Evolutionary conservation across 805 yeast genomes (phyloP), one percentile per base, ranked within the genome.

Genomic region (Metschnikowia baotianmanensis): DNA sequence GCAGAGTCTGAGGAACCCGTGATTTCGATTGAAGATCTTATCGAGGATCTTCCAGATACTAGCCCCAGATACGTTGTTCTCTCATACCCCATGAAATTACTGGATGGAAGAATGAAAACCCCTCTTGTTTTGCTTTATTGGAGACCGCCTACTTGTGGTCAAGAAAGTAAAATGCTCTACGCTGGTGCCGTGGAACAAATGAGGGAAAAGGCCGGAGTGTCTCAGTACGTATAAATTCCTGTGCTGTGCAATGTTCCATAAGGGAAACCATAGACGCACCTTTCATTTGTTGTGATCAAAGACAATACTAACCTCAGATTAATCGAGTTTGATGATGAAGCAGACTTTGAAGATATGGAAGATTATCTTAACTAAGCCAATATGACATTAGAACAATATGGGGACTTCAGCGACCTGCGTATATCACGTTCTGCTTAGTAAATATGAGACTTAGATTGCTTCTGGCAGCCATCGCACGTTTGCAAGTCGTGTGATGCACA

Each of bases 131-230:
- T 90, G 58, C 52, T 90, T n/a, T 90, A 88, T 61, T 90, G 90
- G 82, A 76, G 86, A 45, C 97, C 97, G 3, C 83, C 82, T 19
- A 87, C 95, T 0, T 73, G 87, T n/a, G 83, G 86, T 13, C 91
- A 83, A 57, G 86, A 84, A 40, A 71, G 76, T 55, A 81, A 83
- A 60, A 90, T 89, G 97, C 64, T 86, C 35, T 89, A 88, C 53
- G 97, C 96, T 1, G 95, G 93, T 4, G 95, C 96, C 2, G 77
- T 86, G 17, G 96, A 90, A 58, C 63, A 83, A 48, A 74, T 90
- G 42, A 74, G 91, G 60, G 80, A 77, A 36, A 82, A 83, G 50
- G 83, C 90, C n/a, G 87, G 88, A 13, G 88, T 86, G n/a, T 67
- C 77, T 22, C 70, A 73, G 79, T 61, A 68, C 52, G 70, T 65